phyloP scores from a whole-genome alignment of 352 stramenopile species.

The Globisporangium ultimum region DNA sequence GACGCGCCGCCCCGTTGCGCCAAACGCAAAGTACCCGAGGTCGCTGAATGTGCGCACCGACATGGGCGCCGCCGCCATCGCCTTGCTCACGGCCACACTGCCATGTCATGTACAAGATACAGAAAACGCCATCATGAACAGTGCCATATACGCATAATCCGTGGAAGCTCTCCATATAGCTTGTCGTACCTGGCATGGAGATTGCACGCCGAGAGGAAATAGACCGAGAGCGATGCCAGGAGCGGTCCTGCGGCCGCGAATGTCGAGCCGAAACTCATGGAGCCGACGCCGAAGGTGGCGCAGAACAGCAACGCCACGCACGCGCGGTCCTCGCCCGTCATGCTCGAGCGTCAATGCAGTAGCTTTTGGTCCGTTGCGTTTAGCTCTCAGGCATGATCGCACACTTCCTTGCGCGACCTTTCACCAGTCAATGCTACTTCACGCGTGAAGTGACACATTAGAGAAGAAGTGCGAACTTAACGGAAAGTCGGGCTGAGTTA shows the following conservation, averaged over 20 bases:
- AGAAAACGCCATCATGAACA: no score
- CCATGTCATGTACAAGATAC: no score
- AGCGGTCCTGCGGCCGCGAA: conserved; percentile 58
- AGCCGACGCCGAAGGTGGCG: conserved; percentile 68
- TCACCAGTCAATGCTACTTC: background rate
- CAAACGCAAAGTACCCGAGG: conserved; percentile 64
- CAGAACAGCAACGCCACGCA: conserved; percentile 71
- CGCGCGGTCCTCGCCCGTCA: conserved; percentile 43
- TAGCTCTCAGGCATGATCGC: no score
- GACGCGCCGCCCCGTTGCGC: conserved; percentile 36
- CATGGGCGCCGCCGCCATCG: conserved; percentile 40
- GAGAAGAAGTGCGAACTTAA: no score
- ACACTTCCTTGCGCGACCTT: background rate
- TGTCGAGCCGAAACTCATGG: conserved; percentile 67
- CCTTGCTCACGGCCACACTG: conserved; percentile 61
- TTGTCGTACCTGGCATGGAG: conserved; percentile 47
- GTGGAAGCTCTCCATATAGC: no score
- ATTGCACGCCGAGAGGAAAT: conserved; percentile 78
- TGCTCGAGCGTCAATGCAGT: background rate
- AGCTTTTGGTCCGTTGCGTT: no score
- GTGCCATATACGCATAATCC: no score
- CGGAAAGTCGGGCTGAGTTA: no score
- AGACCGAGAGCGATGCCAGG: conserved; percentile 54
- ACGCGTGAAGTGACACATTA: no score
- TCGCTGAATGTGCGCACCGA: conserved; percentile 71